These are phyloP conservation scores for Papiliotrema terrestris DNA, from an alignment of 1,284 basidiomycete species.

Conservation along the genomic window DNA sequence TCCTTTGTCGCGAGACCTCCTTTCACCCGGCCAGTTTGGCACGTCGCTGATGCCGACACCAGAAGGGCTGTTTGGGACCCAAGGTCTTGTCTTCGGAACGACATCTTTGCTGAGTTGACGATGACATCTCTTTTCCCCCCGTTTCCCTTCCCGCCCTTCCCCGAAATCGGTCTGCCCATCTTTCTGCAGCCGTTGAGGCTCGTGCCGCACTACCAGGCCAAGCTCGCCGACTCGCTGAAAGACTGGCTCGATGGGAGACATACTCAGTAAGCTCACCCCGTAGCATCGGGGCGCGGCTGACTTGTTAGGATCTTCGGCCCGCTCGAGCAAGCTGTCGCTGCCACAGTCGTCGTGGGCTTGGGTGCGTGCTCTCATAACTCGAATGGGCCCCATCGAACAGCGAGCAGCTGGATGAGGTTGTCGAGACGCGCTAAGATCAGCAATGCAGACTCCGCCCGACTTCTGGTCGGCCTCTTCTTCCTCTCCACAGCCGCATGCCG, in stretches of 20 bases:
- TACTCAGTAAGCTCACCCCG: neutral
- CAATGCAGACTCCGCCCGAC: conserved; percentile 15
- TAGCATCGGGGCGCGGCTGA: neutral
- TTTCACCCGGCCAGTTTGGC: too few species aligned
- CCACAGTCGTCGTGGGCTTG: conserved; percentile 26
- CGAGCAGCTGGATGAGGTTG: neutral
- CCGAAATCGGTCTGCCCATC: neutral
- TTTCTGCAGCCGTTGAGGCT: neutral
- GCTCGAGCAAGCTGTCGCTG: conserved; percentile 30
- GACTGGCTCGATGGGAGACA: conserved; percentile 1
- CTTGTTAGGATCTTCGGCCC: conserved; percentile 30
- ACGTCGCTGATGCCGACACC: too few species aligned
- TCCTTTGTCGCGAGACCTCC: too few species aligned
- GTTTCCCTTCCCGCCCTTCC: neutral
- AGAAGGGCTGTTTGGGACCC: neutral
- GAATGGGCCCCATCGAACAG: too few species aligned
- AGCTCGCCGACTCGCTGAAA: neutral
- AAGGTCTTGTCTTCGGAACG: neutral
- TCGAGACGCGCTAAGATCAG: conserved; percentile 6
- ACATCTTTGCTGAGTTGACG: neutral
- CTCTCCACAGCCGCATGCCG: neutral
- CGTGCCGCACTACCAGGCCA: neutral
- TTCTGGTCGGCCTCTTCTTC: conserved; percentile 1
- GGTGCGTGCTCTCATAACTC: conserved; percentile 12
- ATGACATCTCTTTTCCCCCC: neutral